phyloP scores from a whole-genome alignment of 495 filamentous ascomycete species.

The Penicillium crystallinum region DNA sequence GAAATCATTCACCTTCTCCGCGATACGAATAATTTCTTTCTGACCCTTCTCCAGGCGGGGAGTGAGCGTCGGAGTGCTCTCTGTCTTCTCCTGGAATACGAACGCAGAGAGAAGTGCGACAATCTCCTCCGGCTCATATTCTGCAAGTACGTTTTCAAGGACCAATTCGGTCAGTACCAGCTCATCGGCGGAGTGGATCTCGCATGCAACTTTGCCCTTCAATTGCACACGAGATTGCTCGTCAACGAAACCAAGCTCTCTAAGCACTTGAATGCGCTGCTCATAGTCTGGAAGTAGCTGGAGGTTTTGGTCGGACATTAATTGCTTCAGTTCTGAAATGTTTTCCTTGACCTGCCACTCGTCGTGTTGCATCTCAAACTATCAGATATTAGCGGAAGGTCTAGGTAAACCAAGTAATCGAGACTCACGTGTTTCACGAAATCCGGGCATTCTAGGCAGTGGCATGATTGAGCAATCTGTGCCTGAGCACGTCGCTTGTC shows the following conservation, averaged over 20 bases:
- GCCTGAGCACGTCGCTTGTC: conserved; percentile 61
- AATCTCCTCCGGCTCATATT: conserved; percentile 95
- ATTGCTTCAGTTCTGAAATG: conserved; percentile 73
- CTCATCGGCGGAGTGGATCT: conserved; percentile 96
- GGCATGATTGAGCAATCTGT: conserved; percentile 48
- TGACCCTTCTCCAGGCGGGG: conserved; percentile 76
- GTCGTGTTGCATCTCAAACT: conserved; percentile 90
- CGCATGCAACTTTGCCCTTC: conserved; percentile 97
- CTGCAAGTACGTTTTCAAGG: conserved; percentile 90
- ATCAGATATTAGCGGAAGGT: background rate
- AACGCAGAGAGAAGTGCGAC: conserved; percentile 90
- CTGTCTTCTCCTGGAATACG: conserved; percentile 98
- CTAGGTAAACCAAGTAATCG: background rate
- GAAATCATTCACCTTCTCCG: conserved; percentile 82
- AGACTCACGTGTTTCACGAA: conserved; percentile 79
- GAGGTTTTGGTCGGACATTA: conserved; percentile 94
- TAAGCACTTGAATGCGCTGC: conserved; percentile 85
- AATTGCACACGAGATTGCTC: conserved; percentile 76
- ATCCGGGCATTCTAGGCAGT: conserved; percentile 60
- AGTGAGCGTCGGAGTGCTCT: conserved; percentile 76
- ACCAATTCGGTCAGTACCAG: conserved; percentile 95
- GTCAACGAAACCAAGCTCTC: conserved; percentile 88
- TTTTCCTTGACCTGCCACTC: conserved; percentile 92
- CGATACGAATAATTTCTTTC: conserved; percentile 78
- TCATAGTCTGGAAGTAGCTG: conserved; percentile 97